Evolutionary conservation across 1,139 yeast genomes (phyloP).

Genomic region (Candida glucosophila): DNA sequence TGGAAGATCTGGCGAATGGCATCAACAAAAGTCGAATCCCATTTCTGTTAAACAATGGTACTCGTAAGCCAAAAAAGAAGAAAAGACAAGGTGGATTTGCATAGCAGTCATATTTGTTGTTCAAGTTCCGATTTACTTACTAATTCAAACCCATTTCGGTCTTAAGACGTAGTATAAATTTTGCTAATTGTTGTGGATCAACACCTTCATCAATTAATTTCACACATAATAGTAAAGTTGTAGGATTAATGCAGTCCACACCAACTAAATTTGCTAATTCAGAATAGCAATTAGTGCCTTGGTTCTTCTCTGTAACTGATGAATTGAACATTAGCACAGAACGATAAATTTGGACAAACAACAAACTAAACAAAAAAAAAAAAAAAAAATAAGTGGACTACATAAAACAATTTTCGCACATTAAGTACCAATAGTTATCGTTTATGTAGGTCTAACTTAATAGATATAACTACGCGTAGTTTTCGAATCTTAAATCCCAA

Average conservation of each 20-base stretch:
- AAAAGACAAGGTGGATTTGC: constrained; percentile 25
- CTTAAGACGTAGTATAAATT: constrained; percentile 16
- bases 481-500: constrained; percentile 92
- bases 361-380: too few relatives aligned
- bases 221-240: constrained; percentile 25
- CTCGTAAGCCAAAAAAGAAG: constrained; percentile 12
- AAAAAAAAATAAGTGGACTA: too few relatives aligned
- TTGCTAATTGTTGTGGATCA: constrained; percentile 25
- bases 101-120: constrained; percentile 4
- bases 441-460: constrained; percentile 8
- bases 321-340: too few relatives aligned
- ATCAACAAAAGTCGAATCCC: too few relatives aligned
- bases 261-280: constrained; percentile 16
- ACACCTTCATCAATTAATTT: constrained; percentile 31
- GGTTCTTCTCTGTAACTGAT: too few relatives aligned
- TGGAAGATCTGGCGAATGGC: too few relatives aligned
- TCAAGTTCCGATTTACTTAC: neutral
- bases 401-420: neutral
- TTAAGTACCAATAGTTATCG: neutral
- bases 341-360: too few relatives aligned
- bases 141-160: constrained; percentile 9
- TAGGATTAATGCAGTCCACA: constrained; percentile 18
- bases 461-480: constrained; percentile 38
- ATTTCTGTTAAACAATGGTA: too few relatives aligned
- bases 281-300: too few relatives aligned